Percentiles rank a stretch among this genome's conserved stretches.
Conservation (phyloP, 1,139 yeast genomes). For the Pichia norvegensis region DNA sequence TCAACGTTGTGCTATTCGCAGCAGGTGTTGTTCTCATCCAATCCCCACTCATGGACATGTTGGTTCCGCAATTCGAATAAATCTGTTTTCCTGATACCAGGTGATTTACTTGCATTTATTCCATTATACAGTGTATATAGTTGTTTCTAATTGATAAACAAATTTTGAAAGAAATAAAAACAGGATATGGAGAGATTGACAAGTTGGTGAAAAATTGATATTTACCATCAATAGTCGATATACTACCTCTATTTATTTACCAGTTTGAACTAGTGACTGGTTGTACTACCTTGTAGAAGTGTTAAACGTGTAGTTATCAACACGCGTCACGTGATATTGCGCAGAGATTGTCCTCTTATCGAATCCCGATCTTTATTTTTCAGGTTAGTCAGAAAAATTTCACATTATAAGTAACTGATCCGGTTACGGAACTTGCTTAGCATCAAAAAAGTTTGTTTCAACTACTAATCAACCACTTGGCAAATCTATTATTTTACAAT, state of each 20-base stretch:
- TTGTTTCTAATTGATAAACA: background rate
- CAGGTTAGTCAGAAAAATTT: background rate
- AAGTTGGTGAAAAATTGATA: too few relatives aligned
- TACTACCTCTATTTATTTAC: too few relatives aligned
- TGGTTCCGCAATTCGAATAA: conserved; percentile 62
- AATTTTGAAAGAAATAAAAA: too few relatives aligned
- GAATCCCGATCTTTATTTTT: background rate
- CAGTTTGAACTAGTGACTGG: too few relatives aligned
- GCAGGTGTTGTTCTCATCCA: conserved; percentile 70
- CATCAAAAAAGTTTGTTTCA: too few relatives aligned
- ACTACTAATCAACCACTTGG: too few relatives aligned
- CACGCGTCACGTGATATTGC: background rate
- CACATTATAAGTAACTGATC: background rate
- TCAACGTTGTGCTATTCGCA: conserved; percentile 57
- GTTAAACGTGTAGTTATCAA: too few relatives aligned
- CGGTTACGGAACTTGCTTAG: too few relatives aligned
- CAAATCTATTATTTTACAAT: background rate
- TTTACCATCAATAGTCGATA: too few relatives aligned
- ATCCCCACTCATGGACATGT: conserved; percentile 72
- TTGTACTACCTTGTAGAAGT: background rate
- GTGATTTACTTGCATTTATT: background rate
- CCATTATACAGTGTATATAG: background rate
- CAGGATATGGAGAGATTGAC: too few relatives aligned
- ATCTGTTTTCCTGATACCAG: background rate
- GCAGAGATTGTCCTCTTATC: background rate